A percentile compares a stretch with the other conserved stretches of the same genome.
Conservation (phyloP, 768 basidiomycete genomes). For the Leucogyrophana mollusca region DNA sequence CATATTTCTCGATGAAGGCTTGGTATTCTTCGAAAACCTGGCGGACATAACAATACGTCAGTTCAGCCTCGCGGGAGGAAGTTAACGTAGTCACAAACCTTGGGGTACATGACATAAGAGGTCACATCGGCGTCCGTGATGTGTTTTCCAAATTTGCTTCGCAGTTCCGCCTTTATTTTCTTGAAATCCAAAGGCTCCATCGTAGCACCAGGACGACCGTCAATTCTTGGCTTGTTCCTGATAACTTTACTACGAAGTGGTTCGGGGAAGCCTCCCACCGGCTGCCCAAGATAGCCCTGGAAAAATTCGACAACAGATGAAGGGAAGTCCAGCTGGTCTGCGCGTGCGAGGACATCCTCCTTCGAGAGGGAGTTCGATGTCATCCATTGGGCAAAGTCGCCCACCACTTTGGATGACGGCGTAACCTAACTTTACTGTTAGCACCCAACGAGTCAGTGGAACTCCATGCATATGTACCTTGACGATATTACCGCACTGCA, state of each 20-base stretch:
- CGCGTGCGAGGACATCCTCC: constrained; percentile 81
- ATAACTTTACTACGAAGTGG: constrained; percentile 90
- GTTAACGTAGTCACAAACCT: constrained; percentile 47
- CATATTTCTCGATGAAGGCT: constrained; percentile 92
- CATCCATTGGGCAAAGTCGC: constrained; percentile 99
- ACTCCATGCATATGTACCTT: constrained; percentile 48
- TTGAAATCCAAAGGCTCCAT: constrained; percentile 91
- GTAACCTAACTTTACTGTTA: constrained; percentile 60
- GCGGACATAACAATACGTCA: constrained; percentile 12
- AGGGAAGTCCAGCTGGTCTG: constrained; percentile 94
- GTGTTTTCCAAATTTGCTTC: constrained; percentile 92
- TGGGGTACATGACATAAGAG: constrained; percentile 98
- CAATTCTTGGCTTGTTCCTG: constrained; percentile 90
- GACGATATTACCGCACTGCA: constrained; percentile 93
- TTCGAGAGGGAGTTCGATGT: constrained; percentile 90
- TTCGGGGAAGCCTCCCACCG: constrained; percentile 98
- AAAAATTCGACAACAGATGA: constrained; percentile 97
- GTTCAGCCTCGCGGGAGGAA: constrained; percentile 4
- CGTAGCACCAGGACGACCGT: constrained; percentile 87
- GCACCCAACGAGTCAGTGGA: constrained; percentile 4
- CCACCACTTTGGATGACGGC: constrained; percentile 97
- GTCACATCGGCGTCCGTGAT: constrained; percentile 93
- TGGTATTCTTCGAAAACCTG: constrained; percentile 98
- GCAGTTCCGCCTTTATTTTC: constrained; percentile 90
- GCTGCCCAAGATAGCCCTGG: constrained; percentile 98